Evolutionary conservation across 805 yeast genomes (phyloP), one percentile per base, ranked within the genome.

Genomic region (Yarrowia sp.): DNA sequence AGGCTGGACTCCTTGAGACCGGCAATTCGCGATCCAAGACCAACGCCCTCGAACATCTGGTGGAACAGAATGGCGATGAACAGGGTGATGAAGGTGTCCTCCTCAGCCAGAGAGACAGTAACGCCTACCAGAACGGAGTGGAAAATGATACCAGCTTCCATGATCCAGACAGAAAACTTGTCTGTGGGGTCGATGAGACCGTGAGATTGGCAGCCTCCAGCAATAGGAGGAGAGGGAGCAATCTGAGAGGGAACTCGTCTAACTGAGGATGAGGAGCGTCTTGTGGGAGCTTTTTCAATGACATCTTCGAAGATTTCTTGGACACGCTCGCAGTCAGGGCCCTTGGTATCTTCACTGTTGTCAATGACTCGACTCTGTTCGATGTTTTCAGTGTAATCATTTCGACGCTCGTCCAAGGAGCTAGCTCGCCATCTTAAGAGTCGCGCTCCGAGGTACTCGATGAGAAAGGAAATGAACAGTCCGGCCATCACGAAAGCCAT

Each of bases 1-100:
- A 55, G 61, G 1, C 46, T 19, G 16, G 44, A 32, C 18, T 33
- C 42, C 18, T 90, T 90, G 0, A 82, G 77, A 32, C 78, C 83
- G 73, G 90, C 87, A 35, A 87, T 78, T 72, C 96, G 82, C 8
- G 93, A 81, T 22, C 96, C 96, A 66, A 90, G 77, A 63, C 96
- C 96, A 53, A 90, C 78, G 53, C 96, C 96, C 75, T 89, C 96
- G 70, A 89, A 89, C 77, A 85, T 78, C 73, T 89, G 96, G 71
- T 90, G 77, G 64, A 74, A 69, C 4, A 70, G 69, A 13, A 74
- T 63, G 27, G 74, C 96, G 65, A 86, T 80, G 72, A 86, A 88
- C 56, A 89, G 76, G 6, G 88, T 81, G 63, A 77, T 81, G 70
- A 88, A 89, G 66, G 84, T 86, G 70, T 87, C 93, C 2, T 83